Percentiles rank a stretch among this genome's conserved stretches.
Conservation (phyloP, 2,329 filamentous ascomycete species). For the Seiridium cupressi region DNA sequence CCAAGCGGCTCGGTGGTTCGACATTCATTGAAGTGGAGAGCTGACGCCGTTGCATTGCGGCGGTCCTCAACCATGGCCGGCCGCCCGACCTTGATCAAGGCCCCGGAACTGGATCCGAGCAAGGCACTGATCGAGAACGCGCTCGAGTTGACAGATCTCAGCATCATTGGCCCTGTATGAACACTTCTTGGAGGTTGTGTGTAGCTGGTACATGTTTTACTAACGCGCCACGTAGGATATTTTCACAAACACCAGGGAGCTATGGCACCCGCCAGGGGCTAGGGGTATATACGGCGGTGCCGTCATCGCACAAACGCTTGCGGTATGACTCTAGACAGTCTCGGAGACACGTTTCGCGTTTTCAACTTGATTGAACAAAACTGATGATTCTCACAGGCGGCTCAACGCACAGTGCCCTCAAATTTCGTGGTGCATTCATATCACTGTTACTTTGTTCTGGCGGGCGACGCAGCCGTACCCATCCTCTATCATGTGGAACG, state of each 20-base stretch:
- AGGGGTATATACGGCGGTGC: slow-evolving; percentile 91
- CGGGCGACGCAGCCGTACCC: slow-evolving; percentile 79
- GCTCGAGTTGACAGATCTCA: slow-evolving; percentile 79
- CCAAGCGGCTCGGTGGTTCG: background rate
- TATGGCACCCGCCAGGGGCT: slow-evolving; percentile 91
- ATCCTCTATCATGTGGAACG: slow-evolving; percentile 94
- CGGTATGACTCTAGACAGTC: slow-evolving; percentile 19
- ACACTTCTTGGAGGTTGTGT: background rate
- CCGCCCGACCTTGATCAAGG: slow-evolving; percentile 64
- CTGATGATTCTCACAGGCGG: slow-evolving; percentile 56
- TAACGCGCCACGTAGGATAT: slow-evolving; percentile 59
- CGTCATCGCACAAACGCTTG: slow-evolving; percentile 75
- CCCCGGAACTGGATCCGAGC: slow-evolving; percentile 68
- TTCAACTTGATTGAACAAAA: background rate
- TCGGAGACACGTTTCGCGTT: background rate
- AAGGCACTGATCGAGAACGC: slow-evolving; percentile 86
- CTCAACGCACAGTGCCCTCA: slow-evolving; percentile 78
- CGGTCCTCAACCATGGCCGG: slow-evolving; percentile 23
- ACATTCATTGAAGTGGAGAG: background rate
- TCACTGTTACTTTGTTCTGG: slow-evolving; percentile 98
- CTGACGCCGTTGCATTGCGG: background rate
- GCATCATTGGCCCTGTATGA: slow-evolving; percentile 70
- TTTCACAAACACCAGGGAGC: slow-evolving; percentile 88
- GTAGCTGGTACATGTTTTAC: background rate
- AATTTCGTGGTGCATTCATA: slow-evolving; percentile 89